phyloP scores from a whole-genome alignment of 2,329 filamentous ascomycete species.

The Venturia oleaginea region DNA sequence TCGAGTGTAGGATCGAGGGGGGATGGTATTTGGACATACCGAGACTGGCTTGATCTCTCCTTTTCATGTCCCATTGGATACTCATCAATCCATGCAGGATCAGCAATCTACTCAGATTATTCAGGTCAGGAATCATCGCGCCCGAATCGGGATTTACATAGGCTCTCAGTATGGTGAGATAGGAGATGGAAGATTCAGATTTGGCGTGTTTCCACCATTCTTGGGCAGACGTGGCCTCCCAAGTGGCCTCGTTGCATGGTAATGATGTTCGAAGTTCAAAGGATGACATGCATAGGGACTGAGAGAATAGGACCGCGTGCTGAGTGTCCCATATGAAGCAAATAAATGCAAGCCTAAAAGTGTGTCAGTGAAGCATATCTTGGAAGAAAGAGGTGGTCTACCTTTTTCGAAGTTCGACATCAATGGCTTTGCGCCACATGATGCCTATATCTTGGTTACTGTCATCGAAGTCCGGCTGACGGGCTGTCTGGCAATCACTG shows the following conservation, averaged over 20 bases:
- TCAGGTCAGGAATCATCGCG: constrained; percentile 33
- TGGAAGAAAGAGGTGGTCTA: constrained; percentile 17
- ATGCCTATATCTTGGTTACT: constrained; percentile 33
- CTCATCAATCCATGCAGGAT: constrained; percentile 55
- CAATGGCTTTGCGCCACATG: constrained; percentile 45
- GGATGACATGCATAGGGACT: constrained; percentile 57
- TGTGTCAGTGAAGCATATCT: not conserved
- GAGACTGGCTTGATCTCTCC: constrained; percentile 52
- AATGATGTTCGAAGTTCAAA: constrained; percentile 51
- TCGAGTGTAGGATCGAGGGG: too few species aligned
- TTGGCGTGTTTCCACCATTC: constrained; percentile 40
- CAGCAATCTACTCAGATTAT: constrained; percentile 44
- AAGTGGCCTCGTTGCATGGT: constrained; percentile 45
- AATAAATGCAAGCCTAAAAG: constrained; percentile 41
- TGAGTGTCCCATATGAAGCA: constrained; percentile 61
- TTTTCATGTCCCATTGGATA: constrained; percentile 52
- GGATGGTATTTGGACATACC: constrained; percentile 27
- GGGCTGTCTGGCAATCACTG: constrained; percentile 42
- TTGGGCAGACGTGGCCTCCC: constrained; percentile 48
- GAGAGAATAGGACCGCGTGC: constrained; percentile 56
- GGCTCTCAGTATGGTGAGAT: constrained; percentile 45
- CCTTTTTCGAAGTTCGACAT: constrained; percentile 51
- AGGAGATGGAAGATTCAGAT: constrained; percentile 30
- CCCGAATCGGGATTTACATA: constrained; percentile 41
- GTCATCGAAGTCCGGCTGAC: constrained; percentile 27